These are phyloP conservation scores for Colletotrichum filicis DNA, from an alignment of 2,329 filamentous ascomycete species.

Conservation along the genomic window DNA sequence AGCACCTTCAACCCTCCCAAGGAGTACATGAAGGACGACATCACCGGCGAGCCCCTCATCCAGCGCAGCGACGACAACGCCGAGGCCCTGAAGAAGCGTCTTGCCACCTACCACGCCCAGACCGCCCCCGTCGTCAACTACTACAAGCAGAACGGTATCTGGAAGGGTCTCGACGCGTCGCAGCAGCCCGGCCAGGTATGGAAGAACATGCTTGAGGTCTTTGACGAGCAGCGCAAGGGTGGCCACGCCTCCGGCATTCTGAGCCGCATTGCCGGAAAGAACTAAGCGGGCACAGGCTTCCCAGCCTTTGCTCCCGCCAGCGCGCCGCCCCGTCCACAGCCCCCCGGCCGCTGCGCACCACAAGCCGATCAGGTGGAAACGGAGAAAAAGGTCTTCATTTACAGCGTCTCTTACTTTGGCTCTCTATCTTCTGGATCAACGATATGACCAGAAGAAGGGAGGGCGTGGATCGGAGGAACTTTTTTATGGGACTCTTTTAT, in stretches of 20 bases:
- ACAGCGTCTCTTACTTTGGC: background rate
- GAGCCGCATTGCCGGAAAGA: constrained; percentile 45
- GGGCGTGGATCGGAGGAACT: constrained; percentile 27
- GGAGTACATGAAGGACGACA: constrained; percentile 91
- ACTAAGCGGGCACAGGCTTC: constrained; percentile 38
- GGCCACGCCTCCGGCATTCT: constrained; percentile 52
- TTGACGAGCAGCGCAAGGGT: constrained; percentile 58
- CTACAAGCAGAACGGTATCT: constrained; percentile 98
- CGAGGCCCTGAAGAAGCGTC: constrained; percentile 93
- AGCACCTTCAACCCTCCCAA: constrained; percentile 99
- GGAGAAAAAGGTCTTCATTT: background rate
- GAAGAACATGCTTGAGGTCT: constrained; percentile 89
- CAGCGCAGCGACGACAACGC: constrained; percentile 98
- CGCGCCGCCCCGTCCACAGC: background rate
- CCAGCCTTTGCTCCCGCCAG: background rate
- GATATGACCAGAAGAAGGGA: constrained; percentile 11
- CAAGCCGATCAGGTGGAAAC: background rate
- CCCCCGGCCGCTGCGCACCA: background rate
- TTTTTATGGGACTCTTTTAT: constrained; percentile 31
- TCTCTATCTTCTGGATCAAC: background rate
- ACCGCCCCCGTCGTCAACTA: constrained; percentile 93
- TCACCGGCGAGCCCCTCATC: constrained; percentile 95
- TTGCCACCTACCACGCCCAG: constrained; percentile 93
- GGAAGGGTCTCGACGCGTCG: constrained; percentile 94
- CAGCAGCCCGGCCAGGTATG: constrained; percentile 96